phyloP scores from a whole-genome alignment of 306 rosid genomes.

The Begonia fuchsioides region DNA sequence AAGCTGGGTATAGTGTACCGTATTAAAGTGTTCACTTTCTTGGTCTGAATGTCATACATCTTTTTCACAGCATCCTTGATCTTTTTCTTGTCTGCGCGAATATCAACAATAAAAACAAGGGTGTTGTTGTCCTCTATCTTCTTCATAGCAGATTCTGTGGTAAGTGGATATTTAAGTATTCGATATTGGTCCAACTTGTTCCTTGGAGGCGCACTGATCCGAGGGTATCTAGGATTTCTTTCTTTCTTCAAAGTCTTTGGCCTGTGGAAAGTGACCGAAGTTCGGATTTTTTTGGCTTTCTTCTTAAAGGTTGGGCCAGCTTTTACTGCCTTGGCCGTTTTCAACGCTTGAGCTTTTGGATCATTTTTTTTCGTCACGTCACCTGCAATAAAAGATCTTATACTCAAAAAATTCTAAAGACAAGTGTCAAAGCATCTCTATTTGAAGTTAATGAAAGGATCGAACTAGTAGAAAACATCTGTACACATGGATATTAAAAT shows the following conservation, averaged over 20 bases:
- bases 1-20: constrained; percentile 24
- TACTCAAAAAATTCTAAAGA: too few relatives aligned
- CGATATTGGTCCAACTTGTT: too few relatives aligned
- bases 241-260: too few relatives aligned
- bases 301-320: constrained; percentile 34
- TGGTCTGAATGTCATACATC: constrained; percentile 71
- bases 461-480: too few relatives aligned
- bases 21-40: constrained; percentile 81
- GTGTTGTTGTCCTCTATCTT: constrained; percentile 88
- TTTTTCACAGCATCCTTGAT: too few relatives aligned
- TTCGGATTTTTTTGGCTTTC: constrained; percentile 41
- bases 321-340: too few relatives aligned
- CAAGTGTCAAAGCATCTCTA: constrained; percentile 20
- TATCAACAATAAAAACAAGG: constrained; percentile 76
- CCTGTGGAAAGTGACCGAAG: constrained; percentile 37
- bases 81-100: too few relatives aligned
- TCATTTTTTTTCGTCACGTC: constrained; percentile 29
- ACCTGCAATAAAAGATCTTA: not conserved
- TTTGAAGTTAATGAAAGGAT: constrained; percentile 26
- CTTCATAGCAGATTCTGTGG: too few relatives aligned
- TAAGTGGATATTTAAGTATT: too few relatives aligned
- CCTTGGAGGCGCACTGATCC: too few relatives aligned
- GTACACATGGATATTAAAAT: too few relatives aligned
- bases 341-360: constrained; percentile 49
- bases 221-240: too few relatives aligned